A percentile compares a stretch with the other conserved stretches of the same genome.
These are phyloP conservation scores for Trypanosoma platydactyli DNA, from an alignment of 208 protist genomes.

Conservation along the genomic window DNA sequence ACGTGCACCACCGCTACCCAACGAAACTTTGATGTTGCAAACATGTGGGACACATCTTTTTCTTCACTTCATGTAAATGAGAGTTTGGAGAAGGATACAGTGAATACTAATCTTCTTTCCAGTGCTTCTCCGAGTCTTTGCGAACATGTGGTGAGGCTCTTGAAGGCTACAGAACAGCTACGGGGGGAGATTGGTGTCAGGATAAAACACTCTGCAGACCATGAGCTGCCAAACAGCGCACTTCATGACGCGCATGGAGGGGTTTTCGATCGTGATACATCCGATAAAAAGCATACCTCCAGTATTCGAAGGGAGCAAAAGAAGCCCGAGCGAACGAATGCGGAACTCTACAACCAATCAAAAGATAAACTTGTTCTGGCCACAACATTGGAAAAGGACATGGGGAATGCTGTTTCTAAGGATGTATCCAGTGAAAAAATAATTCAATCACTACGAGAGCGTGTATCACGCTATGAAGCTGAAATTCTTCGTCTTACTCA, in stretches of 20 bases:
- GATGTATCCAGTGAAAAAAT: conserved; percentile 6
- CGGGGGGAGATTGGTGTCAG: conserved; percentile 39
- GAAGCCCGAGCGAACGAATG: not conserved
- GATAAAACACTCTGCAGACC: conserved; percentile 17
- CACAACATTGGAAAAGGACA: conserved; percentile 16
- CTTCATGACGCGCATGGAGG: conserved; percentile 16
- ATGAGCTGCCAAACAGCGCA: conserved; percentile 23
- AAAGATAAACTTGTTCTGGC: conserved; percentile 12
- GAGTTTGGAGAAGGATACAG: not conserved
- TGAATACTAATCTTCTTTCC: conserved; percentile 6
- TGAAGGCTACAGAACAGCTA: conserved; percentile 28
- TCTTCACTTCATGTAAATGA: conserved; percentile 1
- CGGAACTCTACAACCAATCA: conserved; percentile 22
- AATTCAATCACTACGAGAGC: conserved; percentile 3
- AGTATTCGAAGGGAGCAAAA: conserved; percentile 4
- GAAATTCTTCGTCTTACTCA: conserved; percentile 6
- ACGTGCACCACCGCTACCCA: no score
- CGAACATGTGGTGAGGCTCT: conserved; percentile 25
- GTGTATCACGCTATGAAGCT: not conserved
- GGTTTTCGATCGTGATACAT: not conserved
- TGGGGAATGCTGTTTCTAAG: not conserved
- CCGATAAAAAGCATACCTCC: not conserved
- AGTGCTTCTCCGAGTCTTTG: not conserved
- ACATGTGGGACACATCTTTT: not conserved
- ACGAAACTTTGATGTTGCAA: not conserved